These are phyloP conservation scores for grape (Vitis vinifera) DNA, from an alignment of 164 flowering plant genomes.

Conservation along the genomic window DNA sequence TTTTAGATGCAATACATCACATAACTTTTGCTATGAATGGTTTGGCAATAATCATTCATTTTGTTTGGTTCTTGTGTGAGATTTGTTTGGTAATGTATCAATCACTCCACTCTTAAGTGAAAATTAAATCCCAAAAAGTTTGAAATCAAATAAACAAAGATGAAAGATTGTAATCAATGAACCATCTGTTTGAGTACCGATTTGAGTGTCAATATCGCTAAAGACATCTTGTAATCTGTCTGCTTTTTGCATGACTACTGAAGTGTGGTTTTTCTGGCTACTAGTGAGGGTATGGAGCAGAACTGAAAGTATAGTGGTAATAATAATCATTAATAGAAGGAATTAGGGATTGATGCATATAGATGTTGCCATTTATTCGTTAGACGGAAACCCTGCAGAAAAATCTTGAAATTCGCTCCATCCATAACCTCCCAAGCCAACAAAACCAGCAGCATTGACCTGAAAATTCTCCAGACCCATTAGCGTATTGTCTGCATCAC, in stretches of 20 bases:
- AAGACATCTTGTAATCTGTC: not conserved
- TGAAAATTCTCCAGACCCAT: not conserved
- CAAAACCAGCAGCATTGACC: slow-evolving; percentile 3
- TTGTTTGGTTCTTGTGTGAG: no score
- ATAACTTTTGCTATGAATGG: no score
- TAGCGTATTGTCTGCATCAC: not conserved
- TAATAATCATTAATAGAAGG: slow-evolving; percentile 2
- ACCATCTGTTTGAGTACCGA: not conserved
- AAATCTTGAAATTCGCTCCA: not conserved
- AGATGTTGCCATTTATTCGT: not conserved
- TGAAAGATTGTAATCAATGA: no score
- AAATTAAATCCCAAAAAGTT: not conserved
- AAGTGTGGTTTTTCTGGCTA: not conserved
- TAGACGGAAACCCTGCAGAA: not conserved
- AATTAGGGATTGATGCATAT: not conserved
- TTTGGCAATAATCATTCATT: no score
- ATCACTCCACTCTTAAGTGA: no score
- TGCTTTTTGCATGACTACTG: not conserved
- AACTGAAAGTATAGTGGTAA: not conserved
- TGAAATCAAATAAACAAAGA: not conserved
- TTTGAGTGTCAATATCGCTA: not conserved
- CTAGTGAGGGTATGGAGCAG: not conserved
- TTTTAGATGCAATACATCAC: no score
- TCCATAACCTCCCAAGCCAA: not conserved
- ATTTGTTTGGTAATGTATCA: no score